These are phyloP conservation scores for Stachybotrys chlorohalonatus DNA, from an alignment of 2,329 filamentous ascomycete species.

Conservation along the genomic window DNA sequence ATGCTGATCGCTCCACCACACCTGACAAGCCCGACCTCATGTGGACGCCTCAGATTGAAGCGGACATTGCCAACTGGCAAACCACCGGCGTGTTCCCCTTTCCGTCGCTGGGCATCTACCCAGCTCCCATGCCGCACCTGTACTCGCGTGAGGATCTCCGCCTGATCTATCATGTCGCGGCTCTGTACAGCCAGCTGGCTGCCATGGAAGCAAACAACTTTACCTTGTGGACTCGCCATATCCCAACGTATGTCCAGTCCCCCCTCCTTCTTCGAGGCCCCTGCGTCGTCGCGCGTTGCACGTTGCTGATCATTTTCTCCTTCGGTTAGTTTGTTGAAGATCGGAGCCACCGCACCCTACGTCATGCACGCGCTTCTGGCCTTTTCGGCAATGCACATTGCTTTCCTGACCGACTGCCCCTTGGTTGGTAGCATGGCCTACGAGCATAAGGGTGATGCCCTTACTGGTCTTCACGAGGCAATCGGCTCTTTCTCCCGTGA, in stretches of 20 bases:
- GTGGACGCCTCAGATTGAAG: conserved; percentile 80
- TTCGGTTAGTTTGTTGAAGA: conserved; percentile 47
- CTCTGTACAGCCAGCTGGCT: conserved; percentile 75
- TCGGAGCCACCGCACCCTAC: conserved; percentile 73
- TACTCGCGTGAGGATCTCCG: conserved; percentile 73
- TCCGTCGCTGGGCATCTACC: conserved; percentile 67
- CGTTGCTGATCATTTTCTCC: conserved; percentile 6
- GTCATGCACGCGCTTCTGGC: conserved; percentile 91
- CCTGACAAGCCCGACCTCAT: conserved; percentile 63
- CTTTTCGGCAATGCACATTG: conserved; percentile 90
- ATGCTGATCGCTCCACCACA: conserved; percentile 50
- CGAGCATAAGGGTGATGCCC: conserved; percentile 75
- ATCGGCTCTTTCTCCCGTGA: conserved; percentile 76
- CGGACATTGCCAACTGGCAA: conserved; percentile 74
- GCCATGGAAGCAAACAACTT: conserved; percentile 70
- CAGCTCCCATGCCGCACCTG: conserved; percentile 61
- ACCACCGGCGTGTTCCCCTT: conserved; percentile 80
- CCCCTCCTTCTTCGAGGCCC: background rate
- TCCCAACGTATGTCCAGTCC: conserved; percentile 65
- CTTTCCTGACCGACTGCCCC: conserved; percentile 77
- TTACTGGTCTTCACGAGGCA: conserved; percentile 81
- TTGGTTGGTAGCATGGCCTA: conserved; percentile 83
- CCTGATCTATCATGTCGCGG: conserved; percentile 83
- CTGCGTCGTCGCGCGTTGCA: background rate
- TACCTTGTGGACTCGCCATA: conserved; percentile 86